Base-by-base conservation (phyloP, 2,329 filamentous ascomycete genomes). In the Elsinoe australis region DNA sequence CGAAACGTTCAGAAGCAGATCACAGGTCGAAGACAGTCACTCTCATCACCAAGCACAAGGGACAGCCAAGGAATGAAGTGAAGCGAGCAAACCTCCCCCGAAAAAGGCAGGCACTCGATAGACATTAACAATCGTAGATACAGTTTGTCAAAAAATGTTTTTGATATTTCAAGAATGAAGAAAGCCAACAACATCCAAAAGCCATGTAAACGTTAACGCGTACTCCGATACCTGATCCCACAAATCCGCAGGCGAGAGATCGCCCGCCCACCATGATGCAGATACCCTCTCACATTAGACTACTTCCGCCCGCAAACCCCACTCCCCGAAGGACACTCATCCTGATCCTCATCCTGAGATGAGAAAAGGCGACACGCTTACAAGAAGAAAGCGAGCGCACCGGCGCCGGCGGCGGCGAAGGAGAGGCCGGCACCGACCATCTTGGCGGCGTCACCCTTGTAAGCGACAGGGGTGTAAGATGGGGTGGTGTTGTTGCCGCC, bases 391-490 rank as follows among this genome's bases (percentile, higher is more conserved):
- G 45, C 45, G 34, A 48, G 33, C 12, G 17, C 15, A 31, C 18
- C 45, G 6, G 45, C 45, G 39, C 45, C 45, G 45, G 45, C 45
- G 22, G 45, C 45, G 19, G 33, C 45, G 33, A 48, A 34, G n/a
- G 45, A 48, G 7, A 48, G 45, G 45, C 45, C 33, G 31, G 45
- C 45, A 31, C 31, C 45, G 45, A 48, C 24, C 24, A 48, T 36
- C 45, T 31, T 48, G 45, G 32, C 29, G 34, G 45, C 33, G 15
- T 34, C 45, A 22, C 45, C 45, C 45, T 48, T 48, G 45, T 17
- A 36, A 24, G 32, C 33, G 6, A 29, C 45, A 14, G 31, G 31
- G 22, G 45, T 48, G 45, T 48, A 48, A 17, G 28, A 2, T 14
- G 44, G 29, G 45, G 31, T 36, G 45, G n/a, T 15, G 45, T 39